A percentile compares a stretch with the other conserved stretches of the same genome.
Evolutionary conservation across 2,329 filamentous ascomycete species (phyloP).

Genomic region (Diaporthe sp.): DNA sequence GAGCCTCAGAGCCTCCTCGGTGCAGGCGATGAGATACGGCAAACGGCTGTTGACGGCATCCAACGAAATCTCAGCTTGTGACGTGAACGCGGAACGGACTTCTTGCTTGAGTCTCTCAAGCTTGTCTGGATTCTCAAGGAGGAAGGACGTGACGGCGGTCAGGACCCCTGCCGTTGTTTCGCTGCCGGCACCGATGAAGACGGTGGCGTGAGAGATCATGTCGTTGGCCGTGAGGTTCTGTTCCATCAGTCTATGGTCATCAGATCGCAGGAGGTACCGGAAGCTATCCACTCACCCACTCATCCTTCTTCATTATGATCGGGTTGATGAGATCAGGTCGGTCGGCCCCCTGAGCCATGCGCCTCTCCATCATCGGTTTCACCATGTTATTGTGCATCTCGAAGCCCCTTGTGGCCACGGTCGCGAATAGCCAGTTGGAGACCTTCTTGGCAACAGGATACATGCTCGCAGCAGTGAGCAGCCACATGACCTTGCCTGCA

Average conservation of each 20-base stretch:
- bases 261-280: no score
- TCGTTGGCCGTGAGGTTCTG: not conserved
- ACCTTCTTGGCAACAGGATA: constrained; percentile 1
- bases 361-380: constrained; percentile 14
- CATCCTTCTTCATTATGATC: constrained; percentile 25
- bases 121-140: constrained; percentile 11
- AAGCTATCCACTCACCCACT: not conserved
- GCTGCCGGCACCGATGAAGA: constrained; percentile 24
- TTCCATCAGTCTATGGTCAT: not conserved
- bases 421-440: constrained; percentile 10
- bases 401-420: constrained; percentile 9
- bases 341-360: not conserved
- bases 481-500: constrained; percentile 25
- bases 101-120: constrained; percentile 2
- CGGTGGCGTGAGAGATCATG: constrained; percentile 15
- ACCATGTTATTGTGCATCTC: constrained; percentile 19
- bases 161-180: constrained; percentile 24
- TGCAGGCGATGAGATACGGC: constrained; percentile 5
- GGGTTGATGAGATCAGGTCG: constrained; percentile 20
- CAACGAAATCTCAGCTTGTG: not conserved
- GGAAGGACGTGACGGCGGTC: constrained; percentile 17
- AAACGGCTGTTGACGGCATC: constrained; percentile 1
- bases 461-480: constrained; percentile 14
- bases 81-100: constrained; percentile 12
- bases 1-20: constrained; percentile 10